Evolutionary conservation across 805 yeast genomes (phyloP), one percentile per base, ranked within the genome.

Genomic region (Scheffersomyces stipitis): DNA sequence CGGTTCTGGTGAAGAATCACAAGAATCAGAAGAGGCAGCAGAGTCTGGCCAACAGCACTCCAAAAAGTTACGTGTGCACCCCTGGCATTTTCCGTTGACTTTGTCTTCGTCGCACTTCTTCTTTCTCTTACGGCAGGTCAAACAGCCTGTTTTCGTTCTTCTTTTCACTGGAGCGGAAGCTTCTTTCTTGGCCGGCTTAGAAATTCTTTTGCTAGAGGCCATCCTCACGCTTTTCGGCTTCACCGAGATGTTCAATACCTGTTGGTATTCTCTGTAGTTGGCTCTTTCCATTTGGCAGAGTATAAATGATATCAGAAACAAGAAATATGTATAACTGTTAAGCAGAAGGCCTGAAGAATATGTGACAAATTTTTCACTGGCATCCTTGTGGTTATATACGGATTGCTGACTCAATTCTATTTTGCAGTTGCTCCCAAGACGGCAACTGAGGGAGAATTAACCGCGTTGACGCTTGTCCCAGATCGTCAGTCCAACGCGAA

Each of bases 101-200:
- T 49, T 63, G 26, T 58, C 57, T 44, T 76, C 77, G 48, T 79
- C 83, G 57, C 86, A 80, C 62, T 80, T 80, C 62, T 81, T 71
- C 60, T 80, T 81, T 49, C 84, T 71, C 42, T 74, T 71, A 36
- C 85, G 68, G 54, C 87, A 81, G 31, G 80, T 78, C 43, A 78
- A 64, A 48, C 84, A 79, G 3, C 79, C 79, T 3, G 78, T 71
- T 42, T 73, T 66, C 4, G 74, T 69, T 49, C 78, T 54, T 44
- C 53, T 46, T 30, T 45, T 44, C 13, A 41, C 33, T 2, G 37
- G 27, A 23, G 18, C 31, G 27, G 45, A 31, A 12, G 37, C 39
- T 3, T 34, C 26, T 26, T 28, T 34, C 16, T 27, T 33, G 12
- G 29, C 8, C 7, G 45, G 49, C 34, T 48, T 45, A 18, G 38